A percentile compares a stretch with the other conserved stretches of the same genome.
Evolutionary conservation across 2,329 filamentous ascomycete genomes (phyloP).

Genomic region (Aspergillus puulaauensis): DNA sequence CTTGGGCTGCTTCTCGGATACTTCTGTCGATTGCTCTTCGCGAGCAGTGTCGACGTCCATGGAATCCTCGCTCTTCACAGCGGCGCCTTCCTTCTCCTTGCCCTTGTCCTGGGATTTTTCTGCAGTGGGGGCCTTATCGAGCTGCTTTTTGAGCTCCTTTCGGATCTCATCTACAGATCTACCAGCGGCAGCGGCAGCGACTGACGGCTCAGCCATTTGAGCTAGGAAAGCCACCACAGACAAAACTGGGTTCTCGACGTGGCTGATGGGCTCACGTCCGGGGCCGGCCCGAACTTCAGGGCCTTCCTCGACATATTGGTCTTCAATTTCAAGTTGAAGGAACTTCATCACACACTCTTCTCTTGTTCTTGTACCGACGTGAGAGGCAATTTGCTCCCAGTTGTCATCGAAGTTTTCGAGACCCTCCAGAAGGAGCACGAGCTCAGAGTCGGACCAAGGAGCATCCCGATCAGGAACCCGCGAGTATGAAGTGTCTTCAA

Average conservation of each 20-base stretch:
- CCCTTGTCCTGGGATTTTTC: conserved; percentile 48
- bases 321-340: conserved; percentile 92
- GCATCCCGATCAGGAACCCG: conserved; percentile 78
- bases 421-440: conserved; percentile 83
- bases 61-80: conserved; percentile 55
- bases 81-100: conserved; percentile 48
- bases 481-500: conserved; percentile 84
- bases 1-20: conserved; percentile 48
- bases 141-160: conserved; percentile 71
- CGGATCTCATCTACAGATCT: conserved; percentile 86
- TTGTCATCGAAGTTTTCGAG: conserved; percentile 93
- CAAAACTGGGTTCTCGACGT: conserved; percentile 93
- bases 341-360: conserved; percentile 98
- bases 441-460: conserved; percentile 87
- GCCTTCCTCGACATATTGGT: conserved; percentile 89
- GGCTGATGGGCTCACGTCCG: conserved; percentile 83
- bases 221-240: conserved; percentile 94
- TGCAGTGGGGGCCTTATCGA: conserved; percentile 62
- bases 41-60: conserved; percentile 56
- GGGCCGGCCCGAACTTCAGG: conserved; percentile 66
- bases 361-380: conserved; percentile 85
- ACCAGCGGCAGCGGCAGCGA: conserved; percentile 85
- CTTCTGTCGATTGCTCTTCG: conserved; percentile 27
- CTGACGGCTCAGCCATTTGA: conserved; percentile 82
- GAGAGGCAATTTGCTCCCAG: conserved; percentile 89